A percentile compares a stretch with the other conserved stretches of the same genome.
phyloP scores from a whole-genome alignment of 2,329 filamentous ascomycete genomes.

The Fusarium longipes region DNA sequence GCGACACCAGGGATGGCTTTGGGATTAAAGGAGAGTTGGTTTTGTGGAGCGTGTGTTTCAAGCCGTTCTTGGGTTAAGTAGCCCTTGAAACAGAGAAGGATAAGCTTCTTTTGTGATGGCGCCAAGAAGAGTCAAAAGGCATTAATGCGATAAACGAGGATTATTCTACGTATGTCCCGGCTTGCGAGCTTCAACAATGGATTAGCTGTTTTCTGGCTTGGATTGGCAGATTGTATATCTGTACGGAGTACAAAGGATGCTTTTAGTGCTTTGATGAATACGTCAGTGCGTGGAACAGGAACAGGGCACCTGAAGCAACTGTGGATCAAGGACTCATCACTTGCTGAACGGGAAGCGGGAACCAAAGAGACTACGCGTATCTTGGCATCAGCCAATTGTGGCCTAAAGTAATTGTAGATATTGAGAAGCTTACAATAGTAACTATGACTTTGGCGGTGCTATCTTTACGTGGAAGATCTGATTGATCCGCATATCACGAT shows the following conservation, averaged over 20 bases:
- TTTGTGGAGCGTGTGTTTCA: slow-evolving; percentile 25
- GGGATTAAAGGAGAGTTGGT: slow-evolving; percentile 17
- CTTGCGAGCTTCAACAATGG: neutral
- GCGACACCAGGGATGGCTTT: neutral
- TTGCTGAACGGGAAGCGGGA: too few species aligned
- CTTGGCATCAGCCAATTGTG: neutral
- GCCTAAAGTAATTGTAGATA: neutral
- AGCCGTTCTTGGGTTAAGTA: neutral
- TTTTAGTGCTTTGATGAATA: neutral
- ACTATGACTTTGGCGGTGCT: too few species aligned
- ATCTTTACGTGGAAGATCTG: too few species aligned
- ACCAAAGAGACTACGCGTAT: too few species aligned
- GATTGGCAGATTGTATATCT: neutral
- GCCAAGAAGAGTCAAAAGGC: neutral
- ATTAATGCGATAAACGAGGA: neutral
- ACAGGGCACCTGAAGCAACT: neutral
- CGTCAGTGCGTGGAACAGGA: neutral
- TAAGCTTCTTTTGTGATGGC: neutral
- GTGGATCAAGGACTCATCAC: neutral
- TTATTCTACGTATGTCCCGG: neutral
- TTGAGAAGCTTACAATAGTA: too few species aligned
- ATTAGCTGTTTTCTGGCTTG: neutral
- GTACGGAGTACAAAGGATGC: neutral
- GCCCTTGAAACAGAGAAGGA: neutral
- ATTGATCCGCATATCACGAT: too few species aligned